Conservation (phyloP, 306 rosid species). For the Castanea mollissima region DNA sequence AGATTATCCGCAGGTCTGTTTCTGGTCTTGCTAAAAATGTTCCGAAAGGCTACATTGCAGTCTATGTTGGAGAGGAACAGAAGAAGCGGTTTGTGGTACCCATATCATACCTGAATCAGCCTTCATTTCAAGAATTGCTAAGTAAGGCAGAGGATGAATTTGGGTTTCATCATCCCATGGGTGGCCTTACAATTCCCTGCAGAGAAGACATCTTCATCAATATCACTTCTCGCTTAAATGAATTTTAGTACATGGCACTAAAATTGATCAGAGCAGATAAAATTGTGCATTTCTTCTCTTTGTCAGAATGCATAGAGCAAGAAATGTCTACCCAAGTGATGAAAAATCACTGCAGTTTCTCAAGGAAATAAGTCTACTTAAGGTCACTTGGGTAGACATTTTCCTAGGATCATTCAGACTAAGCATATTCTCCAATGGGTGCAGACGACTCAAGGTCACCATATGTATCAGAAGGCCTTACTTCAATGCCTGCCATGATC, state of each 20-base stretch:
- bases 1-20: neutral
- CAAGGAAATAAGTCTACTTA: neutral
- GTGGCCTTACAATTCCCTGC: conserved; percentile 52
- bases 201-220: conserved; percentile 35
- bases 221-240: conserved; percentile 26
- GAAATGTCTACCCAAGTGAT: neutral
- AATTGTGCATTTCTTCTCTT: neutral
- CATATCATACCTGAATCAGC: conserved; percentile 33
- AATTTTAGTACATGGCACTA: neutral
- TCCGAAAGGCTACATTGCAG: conserved; percentile 46
- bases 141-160: conserved; percentile 46
- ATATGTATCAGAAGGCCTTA: neutral
- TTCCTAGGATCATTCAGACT: neutral
- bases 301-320: neutral
- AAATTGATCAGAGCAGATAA: neutral
- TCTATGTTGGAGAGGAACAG: conserved; percentile 47
- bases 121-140: conserved; percentile 38
- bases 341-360: neutral
- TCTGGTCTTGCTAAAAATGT: conserved; percentile 19
- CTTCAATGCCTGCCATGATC: neutral
- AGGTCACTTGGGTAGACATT: neutral
- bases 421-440: neutral
- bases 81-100: conserved; percentile 45
- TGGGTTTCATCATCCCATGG: conserved; percentile 49
- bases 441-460: neutral